Evolutionary conservation across 352 stramenopile species (phyloP).

Genomic region (Globisporangium polare): DNA sequence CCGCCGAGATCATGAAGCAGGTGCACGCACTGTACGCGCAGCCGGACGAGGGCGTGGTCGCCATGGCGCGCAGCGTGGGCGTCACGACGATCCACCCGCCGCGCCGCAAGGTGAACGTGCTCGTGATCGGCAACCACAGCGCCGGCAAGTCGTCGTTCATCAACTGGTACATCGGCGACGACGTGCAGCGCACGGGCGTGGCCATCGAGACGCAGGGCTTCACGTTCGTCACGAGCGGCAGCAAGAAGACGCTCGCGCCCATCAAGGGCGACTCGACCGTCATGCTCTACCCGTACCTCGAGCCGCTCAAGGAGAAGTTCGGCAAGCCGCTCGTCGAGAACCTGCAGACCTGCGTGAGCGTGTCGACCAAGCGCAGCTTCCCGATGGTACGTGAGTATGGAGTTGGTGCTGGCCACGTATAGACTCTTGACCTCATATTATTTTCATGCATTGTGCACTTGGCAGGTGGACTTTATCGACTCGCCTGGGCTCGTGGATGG

Average conservation of each 20-base stretch:
- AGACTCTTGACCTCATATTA: neutral
- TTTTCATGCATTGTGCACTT: neutral
- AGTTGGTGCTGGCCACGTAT: neutral
- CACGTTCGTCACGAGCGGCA: constrained; percentile 59
- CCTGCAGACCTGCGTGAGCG: constrained; percentile 51
- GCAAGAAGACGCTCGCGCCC: constrained; percentile 44
- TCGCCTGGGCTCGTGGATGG: constrained; percentile 65
- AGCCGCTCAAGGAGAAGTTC: constrained; percentile 45
- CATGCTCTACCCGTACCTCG: constrained; percentile 54
- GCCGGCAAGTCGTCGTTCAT: constrained; percentile 74
- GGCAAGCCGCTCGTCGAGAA: constrained; percentile 62
- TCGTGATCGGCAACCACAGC: constrained; percentile 75
- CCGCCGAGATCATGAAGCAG: constrained; percentile 32
- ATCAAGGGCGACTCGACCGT: constrained; percentile 65
- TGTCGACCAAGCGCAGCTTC: constrained; percentile 47
- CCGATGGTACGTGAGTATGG: constrained; percentile 20
- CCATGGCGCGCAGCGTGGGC: constrained; percentile 29
- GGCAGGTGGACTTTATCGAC: constrained; percentile 65
- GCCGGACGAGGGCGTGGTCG: constrained; percentile 20
- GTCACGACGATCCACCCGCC: constrained; percentile 36
- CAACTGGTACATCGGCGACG: constrained; percentile 62
- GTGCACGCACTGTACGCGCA: constrained; percentile 33
- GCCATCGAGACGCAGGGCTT: constrained; percentile 70
- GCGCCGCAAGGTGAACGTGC: constrained; percentile 61
- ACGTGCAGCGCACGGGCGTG: constrained; percentile 57